phyloP scores from a whole-genome alignment of 345 rosid species.

The Streptanthus diversifolius region DNA sequence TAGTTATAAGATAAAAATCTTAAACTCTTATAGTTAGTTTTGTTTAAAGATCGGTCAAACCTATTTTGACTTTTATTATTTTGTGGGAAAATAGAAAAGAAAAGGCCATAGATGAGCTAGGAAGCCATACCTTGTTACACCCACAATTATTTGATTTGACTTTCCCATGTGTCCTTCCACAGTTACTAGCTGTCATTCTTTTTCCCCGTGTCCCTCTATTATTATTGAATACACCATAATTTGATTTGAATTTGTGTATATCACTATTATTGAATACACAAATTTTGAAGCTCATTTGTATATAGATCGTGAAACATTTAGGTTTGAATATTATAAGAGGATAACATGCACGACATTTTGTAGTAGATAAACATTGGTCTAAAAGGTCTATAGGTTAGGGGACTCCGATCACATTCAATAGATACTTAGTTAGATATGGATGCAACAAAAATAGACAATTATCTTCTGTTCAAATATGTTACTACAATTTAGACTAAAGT shows the following conservation, averaged over 20 bases:
- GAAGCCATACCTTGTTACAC: slow-evolving; percentile 22
- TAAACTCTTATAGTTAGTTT: neutral
- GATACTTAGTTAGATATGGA: too few species aligned
- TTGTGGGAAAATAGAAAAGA: neutral
- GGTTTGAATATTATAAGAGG: neutral
- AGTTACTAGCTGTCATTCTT: slow-evolving; percentile 32
- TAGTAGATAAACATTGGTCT: neutral
- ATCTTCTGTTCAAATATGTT: too few species aligned
- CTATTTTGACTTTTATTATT: neutral
- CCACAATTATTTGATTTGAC: slow-evolving; percentile 33
- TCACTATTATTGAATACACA: neutral
- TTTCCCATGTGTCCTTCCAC: slow-evolving; percentile 28
- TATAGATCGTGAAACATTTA: neutral
- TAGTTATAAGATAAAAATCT: neutral
- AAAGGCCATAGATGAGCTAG: neutral
- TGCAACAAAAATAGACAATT: too few species aligned
- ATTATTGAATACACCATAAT: too few species aligned
- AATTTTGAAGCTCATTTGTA: neutral
- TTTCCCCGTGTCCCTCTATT: neutral
- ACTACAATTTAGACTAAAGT: too few species aligned
- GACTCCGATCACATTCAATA: too few species aligned
- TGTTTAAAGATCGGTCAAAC: neutral
- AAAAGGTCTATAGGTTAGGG: neutral
- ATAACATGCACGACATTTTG: neutral
- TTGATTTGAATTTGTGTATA: too few species aligned